phyloP scores from a whole-genome alignment of 2,329 filamentous ascomycete species.

The Leptosphaerulina australis region DNA sequence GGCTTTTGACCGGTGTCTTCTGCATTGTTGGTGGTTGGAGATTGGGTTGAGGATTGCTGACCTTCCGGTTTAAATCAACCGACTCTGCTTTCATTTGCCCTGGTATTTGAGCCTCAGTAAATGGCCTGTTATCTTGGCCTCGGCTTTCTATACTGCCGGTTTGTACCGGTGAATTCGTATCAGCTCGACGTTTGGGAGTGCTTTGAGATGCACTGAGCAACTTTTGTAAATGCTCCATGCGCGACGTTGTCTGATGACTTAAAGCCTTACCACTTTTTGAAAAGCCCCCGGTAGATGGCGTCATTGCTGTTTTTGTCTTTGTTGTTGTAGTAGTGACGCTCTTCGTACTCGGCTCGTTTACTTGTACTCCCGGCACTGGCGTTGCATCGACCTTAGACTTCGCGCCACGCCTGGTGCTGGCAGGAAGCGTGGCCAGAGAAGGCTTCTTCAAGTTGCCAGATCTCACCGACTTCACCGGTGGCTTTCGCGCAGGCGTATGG shows the following conservation, averaged over 20 bases:
- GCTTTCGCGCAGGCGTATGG: conserved; percentile 3
- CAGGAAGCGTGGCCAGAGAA: conserved; percentile 14
- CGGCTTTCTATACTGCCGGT: not conserved
- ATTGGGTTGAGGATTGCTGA: not conserved
- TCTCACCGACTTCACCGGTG: conserved; percentile 1
- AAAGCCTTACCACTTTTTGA: not conserved
- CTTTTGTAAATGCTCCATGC: conserved; percentile 3
- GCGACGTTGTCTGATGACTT: not conserved
- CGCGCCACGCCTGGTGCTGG: conserved; percentile 1
- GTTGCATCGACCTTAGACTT: not conserved
- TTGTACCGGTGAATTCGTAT: not conserved
- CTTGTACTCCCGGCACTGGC: not conserved
- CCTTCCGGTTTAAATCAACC: not conserved
- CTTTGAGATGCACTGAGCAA: conserved; percentile 1
- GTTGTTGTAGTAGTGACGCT: not conserved
- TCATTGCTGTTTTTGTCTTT: not conserved
- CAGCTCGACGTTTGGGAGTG: not conserved
- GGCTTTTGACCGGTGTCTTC: conserved; percentile 6
- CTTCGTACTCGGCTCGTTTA: not conserved
- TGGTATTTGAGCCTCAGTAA: conserved; percentile 1
- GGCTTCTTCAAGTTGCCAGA: conserved; percentile 21
- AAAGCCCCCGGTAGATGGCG: not conserved
- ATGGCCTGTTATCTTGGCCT: not conserved
- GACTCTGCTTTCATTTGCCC: not conserved
- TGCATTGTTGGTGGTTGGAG: not conserved